Conservation (phyloP, 306 rosid species). For the Pachyrhizus erosus region DNA sequence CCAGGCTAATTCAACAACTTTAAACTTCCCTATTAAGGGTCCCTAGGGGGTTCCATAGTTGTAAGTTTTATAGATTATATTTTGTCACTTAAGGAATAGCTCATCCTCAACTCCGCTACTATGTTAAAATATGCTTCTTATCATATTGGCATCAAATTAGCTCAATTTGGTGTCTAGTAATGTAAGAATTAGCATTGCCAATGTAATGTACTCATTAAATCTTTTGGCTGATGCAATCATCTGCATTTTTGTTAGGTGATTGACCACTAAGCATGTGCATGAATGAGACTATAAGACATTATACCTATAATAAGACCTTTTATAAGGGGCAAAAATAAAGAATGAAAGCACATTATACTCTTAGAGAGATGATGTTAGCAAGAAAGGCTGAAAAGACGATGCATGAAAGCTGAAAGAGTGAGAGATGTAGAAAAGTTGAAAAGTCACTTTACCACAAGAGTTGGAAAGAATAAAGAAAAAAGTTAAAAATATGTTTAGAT, state of each 20-base stretch:
- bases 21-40: conserved; percentile 9
- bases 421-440: too few relatives aligned
- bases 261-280: not conserved
- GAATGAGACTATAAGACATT: not conserved
- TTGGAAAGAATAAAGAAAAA: not conserved
- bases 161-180: conserved; percentile 17
- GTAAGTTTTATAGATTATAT: conserved; percentile 34
- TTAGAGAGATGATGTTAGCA: not conserved
- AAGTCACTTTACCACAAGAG: not conserved
- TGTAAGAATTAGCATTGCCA: conserved; percentile 14
- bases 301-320: not conserved
- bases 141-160: conserved; percentile 17
- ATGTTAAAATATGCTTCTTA: conserved; percentile 37
- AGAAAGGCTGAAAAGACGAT: not conserved
- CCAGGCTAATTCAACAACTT: conserved; percentile 29
- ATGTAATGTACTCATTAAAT: conserved; percentile 3
- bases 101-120: conserved; percentile 22
- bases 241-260: not conserved
- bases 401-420: not conserved
- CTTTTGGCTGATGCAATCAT: not conserved
- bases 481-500: not conserved
- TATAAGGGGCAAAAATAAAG: not conserved
- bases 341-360: not conserved
- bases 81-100: conserved; percentile 33
- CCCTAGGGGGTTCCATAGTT: conserved; percentile 27